Evolutionary conservation across 1,284 basidiomycete genomes (phyloP), one percentile per base, ranked within the genome.

Genomic region (Afroboletus lepidellus): DNA sequence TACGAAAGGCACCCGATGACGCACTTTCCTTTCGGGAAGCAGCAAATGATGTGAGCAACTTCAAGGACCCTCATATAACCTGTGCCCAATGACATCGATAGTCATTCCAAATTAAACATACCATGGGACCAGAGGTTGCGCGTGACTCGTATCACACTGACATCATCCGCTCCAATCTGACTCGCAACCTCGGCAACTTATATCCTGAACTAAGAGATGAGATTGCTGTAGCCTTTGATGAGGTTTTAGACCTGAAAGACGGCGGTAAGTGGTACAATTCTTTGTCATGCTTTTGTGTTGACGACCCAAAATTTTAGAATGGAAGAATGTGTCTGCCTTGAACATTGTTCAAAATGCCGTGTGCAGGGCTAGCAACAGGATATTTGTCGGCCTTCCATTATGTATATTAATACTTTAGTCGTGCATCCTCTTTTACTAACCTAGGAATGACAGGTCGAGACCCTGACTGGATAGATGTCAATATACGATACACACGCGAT

Each of bases 391-490:
- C 13, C 30, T 32, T 15, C 30, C 30, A 13, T 32, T 32, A 13
- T 32, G 30, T 32, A 32, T 32, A 13, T 13, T 32, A 27, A 6
- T 23, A 13, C 15, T 8, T 15, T 2, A 23, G 3, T n/a, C n/a
- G n/a, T 74, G 74, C 73, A 50, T 3, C n/a, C 67, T 27, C 7
- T 2, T 27, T 32, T 18, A 5, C 34, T 30, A 18, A 15, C 7
- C 20, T 25, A n/a, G 15, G 3, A 25, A 25, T 41, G 11, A 41
- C 37, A 79, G 79, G 78, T 56, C 66, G 74, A 25, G 51, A 79
- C 46, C 58, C 57, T 1, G 75, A 73, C 9, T 78, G 66, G 52
- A 56, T 66, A 23, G 60, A 65, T n/a, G 59, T 77, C 16, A 73
- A 67, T 48, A 13, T 41, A 21, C 38, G 38, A 25, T 25, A 24